Evolutionary conservation across 2,329 filamentous ascomycete species (phyloP).

Genomic region (Cytospora schulzeri): DNA sequence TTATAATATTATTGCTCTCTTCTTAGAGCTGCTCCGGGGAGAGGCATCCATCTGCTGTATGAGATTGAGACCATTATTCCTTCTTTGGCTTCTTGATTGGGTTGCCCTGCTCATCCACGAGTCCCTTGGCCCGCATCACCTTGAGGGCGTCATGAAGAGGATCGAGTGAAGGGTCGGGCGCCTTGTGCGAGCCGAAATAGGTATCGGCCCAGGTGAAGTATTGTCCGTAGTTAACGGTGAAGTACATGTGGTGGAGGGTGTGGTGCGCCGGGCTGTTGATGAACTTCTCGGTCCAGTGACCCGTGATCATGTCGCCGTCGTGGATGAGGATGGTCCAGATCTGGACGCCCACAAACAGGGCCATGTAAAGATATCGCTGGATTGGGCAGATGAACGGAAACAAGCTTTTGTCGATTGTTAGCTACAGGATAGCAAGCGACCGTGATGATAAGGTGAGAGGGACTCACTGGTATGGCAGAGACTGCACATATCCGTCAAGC

Average conservation of each 20-base stretch:
- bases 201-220: slow-evolving; percentile 51
- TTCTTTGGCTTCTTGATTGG: slow-evolving; percentile 40
- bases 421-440: not conserved
- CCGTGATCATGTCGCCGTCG: slow-evolving; percentile 52
- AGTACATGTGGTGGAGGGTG: slow-evolving; percentile 53
- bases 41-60: too few relatives aligned
- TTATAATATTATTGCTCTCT: too few relatives aligned
- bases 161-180: slow-evolving; percentile 46
- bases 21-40: too few relatives aligned
- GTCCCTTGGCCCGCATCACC: slow-evolving; percentile 48
- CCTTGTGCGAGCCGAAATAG: slow-evolving; percentile 47
- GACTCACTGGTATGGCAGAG: slow-evolving; percentile 49
- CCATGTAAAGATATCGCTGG: slow-evolving; percentile 48
- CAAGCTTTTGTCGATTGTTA: slow-evolving; percentile 35
- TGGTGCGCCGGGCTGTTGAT: slow-evolving; percentile 53
- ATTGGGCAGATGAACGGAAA: slow-evolving; percentile 50
- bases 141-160: slow-evolving; percentile 47
- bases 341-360: slow-evolving; percentile 48
- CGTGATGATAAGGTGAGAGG: not conserved
- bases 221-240: slow-evolving; percentile 53
- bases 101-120: slow-evolving; percentile 47
- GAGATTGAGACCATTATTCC: slow-evolving; percentile 8
- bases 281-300: slow-evolving; percentile 48
- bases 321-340: slow-evolving; percentile 54
- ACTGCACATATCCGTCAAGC: slow-evolving; percentile 49